Evolutionary conservation across 495 filamentous ascomycete genomes (phyloP).

Genomic region (Durotheca rogersii): DNA sequence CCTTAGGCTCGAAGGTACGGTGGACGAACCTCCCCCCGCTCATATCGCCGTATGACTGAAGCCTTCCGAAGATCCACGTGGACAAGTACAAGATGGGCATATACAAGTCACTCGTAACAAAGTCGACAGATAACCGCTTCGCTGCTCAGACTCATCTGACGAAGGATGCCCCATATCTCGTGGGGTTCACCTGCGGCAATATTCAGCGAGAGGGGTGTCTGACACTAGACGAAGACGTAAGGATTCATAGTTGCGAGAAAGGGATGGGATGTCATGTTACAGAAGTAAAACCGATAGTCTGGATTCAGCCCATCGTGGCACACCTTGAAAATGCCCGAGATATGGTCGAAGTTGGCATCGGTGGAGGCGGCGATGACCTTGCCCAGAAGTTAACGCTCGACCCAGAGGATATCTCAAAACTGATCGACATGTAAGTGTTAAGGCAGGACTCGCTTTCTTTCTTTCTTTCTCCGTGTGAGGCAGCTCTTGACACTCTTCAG

Average conservation of each 20-base stretch:
- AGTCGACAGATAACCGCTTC: constrained; percentile 33
- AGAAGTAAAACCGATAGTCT: constrained; percentile 60
- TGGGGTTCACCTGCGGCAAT: constrained; percentile 78
- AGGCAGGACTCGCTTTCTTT: too few relatives aligned
- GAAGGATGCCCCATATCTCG: constrained; percentile 64
- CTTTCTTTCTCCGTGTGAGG: too few relatives aligned
- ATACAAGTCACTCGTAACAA: constrained; percentile 63
- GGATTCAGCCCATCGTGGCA: constrained; percentile 76
- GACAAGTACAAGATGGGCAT: constrained; percentile 76
- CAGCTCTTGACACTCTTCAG: constrained; percentile 4
- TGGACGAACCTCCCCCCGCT: neutral
- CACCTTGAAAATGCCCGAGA: constrained; percentile 55
- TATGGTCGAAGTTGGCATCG: constrained; percentile 71
- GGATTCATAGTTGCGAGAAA: constrained; percentile 86
- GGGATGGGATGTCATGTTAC: constrained; percentile 63
- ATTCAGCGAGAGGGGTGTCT: constrained; percentile 65
- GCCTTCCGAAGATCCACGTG: constrained; percentile 65
- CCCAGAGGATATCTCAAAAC: constrained; percentile 41
- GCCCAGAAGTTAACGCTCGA: constrained; percentile 60
- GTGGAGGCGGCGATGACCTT: constrained; percentile 77
- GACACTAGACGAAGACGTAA: constrained; percentile 60
- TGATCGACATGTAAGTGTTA: constrained; percentile 51
- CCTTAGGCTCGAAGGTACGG: constrained; percentile 63
- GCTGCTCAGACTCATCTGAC: constrained; percentile 43
- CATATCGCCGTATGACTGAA: neutral